These are phyloP conservation scores for Salix brachista DNA, from an alignment of 345 rosid genomes.

Conservation along the genomic window DNA sequence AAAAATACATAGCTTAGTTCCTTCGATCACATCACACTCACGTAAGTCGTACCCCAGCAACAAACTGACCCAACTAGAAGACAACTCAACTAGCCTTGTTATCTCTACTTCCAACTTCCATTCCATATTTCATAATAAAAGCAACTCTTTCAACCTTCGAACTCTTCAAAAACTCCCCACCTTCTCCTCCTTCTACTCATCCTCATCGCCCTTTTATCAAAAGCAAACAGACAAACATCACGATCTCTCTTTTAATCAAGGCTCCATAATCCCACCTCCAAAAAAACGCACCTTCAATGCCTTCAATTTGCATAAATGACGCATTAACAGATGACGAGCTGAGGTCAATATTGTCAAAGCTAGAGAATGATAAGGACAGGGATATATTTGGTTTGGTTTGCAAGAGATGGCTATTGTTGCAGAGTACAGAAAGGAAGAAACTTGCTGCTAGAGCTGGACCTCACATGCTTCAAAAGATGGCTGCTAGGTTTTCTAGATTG, in stretches of 20 bases:
- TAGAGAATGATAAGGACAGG: slow-evolving; percentile 68
- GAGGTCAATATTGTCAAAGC: slow-evolving; percentile 55
- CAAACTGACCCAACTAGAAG: no score
- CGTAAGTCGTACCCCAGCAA: no score
- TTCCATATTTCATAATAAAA: no score
- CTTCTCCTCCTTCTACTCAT: background rate
- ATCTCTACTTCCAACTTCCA: no score
- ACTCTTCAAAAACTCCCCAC: background rate
- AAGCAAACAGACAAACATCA: background rate
- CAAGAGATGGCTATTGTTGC: slow-evolving; percentile 78
- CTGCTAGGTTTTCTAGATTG: slow-evolving; percentile 68
- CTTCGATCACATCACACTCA: no score
- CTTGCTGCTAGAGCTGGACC: slow-evolving; percentile 90
- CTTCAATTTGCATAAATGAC: slow-evolving; percentile 57
- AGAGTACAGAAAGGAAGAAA: slow-evolving; percentile 85
- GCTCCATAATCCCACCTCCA: background rate
- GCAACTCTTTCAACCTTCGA: background rate
- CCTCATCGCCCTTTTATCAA: background rate
- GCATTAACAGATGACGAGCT: slow-evolving; percentile 79
- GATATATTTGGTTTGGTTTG: slow-evolving; percentile 88
- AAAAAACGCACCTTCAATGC: slow-evolving; percentile 3
- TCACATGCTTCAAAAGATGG: slow-evolving; percentile 77
- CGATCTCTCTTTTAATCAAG: background rate
- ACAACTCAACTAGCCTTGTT: no score
- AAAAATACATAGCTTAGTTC: no score